Conservation (phyloP, 768 basidiomycete genomes). For the Baorangia bicolor region DNA sequence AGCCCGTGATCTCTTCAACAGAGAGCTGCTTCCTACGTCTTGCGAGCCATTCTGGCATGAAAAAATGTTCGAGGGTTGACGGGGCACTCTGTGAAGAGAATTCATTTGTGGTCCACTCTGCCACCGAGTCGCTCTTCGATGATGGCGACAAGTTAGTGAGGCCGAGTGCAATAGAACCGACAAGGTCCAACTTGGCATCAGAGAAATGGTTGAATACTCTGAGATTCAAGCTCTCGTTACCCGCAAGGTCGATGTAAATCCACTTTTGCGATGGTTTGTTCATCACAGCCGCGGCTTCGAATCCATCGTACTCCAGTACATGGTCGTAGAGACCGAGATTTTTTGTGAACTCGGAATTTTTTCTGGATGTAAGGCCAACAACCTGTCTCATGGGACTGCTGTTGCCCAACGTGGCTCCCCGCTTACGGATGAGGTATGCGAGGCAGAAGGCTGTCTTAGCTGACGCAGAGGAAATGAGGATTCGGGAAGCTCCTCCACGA, state of each 20-base stretch:
- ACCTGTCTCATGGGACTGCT: constrained; percentile 33
- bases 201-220: constrained; percentile 42
- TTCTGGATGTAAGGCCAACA: constrained; percentile 59
- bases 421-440: constrained; percentile 57
- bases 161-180: constrained; percentile 49
- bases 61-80: constrained; percentile 49
- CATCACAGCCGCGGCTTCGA: constrained; percentile 34
- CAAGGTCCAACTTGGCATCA: constrained; percentile 26
- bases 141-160: constrained; percentile 56
- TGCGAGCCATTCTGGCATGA: constrained; percentile 69
- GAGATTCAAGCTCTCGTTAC: constrained; percentile 50
- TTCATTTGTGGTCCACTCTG: constrained; percentile 42
- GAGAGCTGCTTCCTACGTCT: constrained; percentile 50
- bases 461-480: constrained; percentile 69
- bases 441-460: constrained; percentile 72
- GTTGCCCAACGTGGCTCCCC: constrained; percentile 21
- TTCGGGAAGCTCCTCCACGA: constrained; percentile 42
- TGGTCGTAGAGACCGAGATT: constrained; percentile 55
- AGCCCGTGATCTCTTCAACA: constrained; percentile 42
- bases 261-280: constrained; percentile 38
- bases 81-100: constrained; percentile 18
- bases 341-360: constrained; percentile 55
- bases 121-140: constrained; percentile 29
- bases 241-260: constrained; percentile 66
- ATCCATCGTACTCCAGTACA: constrained; percentile 53